Evolutionary conservation across 2,329 filamentous ascomycete genomes (phyloP).

Genomic region (Fusarium sp.): DNA sequence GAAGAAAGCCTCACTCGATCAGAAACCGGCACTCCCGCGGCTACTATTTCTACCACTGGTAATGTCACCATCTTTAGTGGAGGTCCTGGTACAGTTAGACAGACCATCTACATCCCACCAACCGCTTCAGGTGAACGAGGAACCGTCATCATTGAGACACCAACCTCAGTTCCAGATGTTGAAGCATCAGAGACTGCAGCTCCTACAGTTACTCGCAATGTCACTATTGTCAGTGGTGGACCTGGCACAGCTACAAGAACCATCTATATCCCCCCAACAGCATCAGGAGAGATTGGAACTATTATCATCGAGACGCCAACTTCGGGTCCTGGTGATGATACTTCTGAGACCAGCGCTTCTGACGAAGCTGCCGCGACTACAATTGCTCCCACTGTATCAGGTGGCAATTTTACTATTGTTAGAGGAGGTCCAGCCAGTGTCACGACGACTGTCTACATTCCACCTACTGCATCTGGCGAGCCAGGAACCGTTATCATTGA

Average conservation of each 20-base stretch:
- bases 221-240: constrained; percentile 10
- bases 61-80: neutral
- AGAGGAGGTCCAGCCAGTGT: neutral
- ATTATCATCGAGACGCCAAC: constrained; percentile 13
- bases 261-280: neutral
- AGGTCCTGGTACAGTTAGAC: neutral
- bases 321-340: neutral
- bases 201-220: neutral
- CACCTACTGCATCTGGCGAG: neutral
- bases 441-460: neutral
- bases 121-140: neutral
- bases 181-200: neutral
- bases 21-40: neutral
- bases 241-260: neutral
- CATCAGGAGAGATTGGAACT: neutral
- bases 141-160: constrained; percentile 7
- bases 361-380: neutral
- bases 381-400: neutral
- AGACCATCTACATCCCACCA: constrained; percentile 3
- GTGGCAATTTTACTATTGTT: neutral
- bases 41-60: neutral
- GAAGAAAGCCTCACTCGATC: neutral
- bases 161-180: neutral
- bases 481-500: constrained; percentile 4
- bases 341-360: neutral